Conservation (phyloP, 2,329 filamentous ascomycete species). For the Pseudogymnoascus sp. region DNA sequence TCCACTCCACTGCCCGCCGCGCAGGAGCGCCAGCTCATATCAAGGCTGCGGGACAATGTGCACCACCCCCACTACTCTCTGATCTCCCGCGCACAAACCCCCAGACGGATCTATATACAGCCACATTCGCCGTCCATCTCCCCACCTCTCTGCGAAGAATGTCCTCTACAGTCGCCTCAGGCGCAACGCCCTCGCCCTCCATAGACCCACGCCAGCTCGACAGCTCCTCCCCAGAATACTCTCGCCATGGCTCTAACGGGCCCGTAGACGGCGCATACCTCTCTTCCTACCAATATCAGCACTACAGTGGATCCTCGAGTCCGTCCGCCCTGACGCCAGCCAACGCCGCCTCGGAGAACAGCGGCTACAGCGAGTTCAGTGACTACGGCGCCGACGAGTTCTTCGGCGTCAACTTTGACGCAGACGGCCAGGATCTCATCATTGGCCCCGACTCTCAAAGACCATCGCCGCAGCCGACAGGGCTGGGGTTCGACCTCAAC, state of each 20-base stretch:
- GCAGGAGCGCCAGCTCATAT: not conserved
- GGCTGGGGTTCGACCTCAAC: not conserved
- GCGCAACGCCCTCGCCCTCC: not conserved
- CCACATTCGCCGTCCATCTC: not conserved
- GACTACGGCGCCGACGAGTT: slow-evolving; percentile 27
- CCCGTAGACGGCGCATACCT: slow-evolving; percentile 10
- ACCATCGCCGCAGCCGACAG: not conserved
- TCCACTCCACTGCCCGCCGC: not conserved
- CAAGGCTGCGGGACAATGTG: not conserved
- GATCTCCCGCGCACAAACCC: not conserved
- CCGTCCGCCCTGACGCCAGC: not conserved
- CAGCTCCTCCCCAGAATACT: not conserved
- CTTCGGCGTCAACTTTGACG: slow-evolving; percentile 29
- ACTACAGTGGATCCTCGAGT: not conserved
- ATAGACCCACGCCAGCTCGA: not conserved
- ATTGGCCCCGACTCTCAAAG: not conserved
- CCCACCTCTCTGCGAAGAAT: not conserved
- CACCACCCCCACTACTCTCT: not conserved
- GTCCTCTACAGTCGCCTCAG: not conserved
- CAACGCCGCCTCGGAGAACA: slow-evolving; percentile 4
- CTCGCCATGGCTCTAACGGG: not conserved
- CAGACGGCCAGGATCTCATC: slow-evolving; percentile 20
- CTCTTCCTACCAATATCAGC: slow-evolving; percentile 7
- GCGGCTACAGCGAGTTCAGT: slow-evolving; percentile 15
- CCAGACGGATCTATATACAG: not conserved